Percentiles rank a stretch among this genome's conserved stretches.
Evolutionary conservation across 2,329 filamentous ascomycete genomes (phyloP).

Genomic region (Aspergillus chevalieri): DNA sequence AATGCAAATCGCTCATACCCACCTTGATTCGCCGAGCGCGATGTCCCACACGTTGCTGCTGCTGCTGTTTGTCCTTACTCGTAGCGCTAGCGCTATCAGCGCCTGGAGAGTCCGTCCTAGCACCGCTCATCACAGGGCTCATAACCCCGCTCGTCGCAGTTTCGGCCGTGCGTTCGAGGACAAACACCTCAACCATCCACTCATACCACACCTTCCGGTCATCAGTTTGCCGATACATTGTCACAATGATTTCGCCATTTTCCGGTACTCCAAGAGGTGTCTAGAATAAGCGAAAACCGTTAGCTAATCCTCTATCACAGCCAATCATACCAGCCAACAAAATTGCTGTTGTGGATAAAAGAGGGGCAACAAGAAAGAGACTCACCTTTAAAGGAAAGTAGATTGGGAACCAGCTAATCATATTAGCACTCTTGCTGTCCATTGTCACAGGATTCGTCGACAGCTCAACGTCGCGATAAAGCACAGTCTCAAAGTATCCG

Average conservation of each 20-base stretch:
- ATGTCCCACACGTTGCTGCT: constrained; percentile 8
- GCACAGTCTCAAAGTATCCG: constrained; percentile 94
- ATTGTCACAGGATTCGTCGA: constrained; percentile 91
- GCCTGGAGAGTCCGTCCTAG: constrained; percentile 20
- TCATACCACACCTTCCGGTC: constrained; percentile 98
- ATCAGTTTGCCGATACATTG: constrained; percentile 94
- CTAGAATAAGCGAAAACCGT: constrained; percentile 40
- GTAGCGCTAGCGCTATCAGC: constrained; percentile 13
- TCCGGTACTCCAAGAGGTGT: constrained; percentile 79
- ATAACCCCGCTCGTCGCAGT: constrained; percentile 9
- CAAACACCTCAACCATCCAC: constrained; percentile 86
- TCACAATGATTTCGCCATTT: constrained; percentile 77
- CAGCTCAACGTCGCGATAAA: constrained; percentile 79
- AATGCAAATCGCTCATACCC: constrained; percentile 43
- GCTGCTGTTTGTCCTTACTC: constrained; percentile 13
- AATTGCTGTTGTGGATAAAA: neutral
- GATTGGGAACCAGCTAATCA: constrained; percentile 99
- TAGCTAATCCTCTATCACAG: neutral
- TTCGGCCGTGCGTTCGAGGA: constrained; percentile 21
- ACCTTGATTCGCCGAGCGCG: constrained; percentile 28
- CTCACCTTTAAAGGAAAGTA: constrained; percentile 91
- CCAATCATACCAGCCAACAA: no score
- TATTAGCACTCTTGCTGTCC: constrained; percentile 85
- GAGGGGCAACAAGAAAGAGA: constrained; percentile 5
- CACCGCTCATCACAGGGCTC: constrained; percentile 27